phyloP scores from a whole-genome alignment of 2,329 filamentous ascomycete species.

The Fonsecaea nubica region DNA sequence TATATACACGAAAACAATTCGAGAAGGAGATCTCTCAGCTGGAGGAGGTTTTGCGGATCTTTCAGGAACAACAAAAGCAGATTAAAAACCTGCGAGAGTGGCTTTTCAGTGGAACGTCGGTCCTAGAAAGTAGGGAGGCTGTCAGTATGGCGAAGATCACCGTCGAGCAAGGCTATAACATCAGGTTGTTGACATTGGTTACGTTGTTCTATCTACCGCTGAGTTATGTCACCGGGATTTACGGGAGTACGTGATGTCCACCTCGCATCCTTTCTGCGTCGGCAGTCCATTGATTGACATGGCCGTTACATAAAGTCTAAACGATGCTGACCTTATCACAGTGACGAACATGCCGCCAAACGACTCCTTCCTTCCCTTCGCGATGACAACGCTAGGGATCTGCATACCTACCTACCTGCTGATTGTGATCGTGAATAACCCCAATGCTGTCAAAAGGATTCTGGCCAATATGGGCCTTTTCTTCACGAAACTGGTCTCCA shows the following conservation, averaged over 20 bases:
- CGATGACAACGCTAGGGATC: constrained; percentile 50
- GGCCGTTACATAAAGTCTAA: background rate
- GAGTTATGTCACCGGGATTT: constrained; percentile 43
- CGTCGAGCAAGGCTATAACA: constrained; percentile 61
- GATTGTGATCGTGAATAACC: constrained; percentile 51
- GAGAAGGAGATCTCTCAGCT: constrained; percentile 50
- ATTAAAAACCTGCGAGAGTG: constrained; percentile 60
- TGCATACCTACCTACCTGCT: constrained; percentile 56
- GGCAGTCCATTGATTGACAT: background rate
- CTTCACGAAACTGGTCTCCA: constrained; percentile 24
- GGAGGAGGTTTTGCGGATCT: constrained; percentile 66
- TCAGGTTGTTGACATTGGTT: constrained; percentile 49
- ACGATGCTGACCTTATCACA: constrained; percentile 13
- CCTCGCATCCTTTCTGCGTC: background rate
- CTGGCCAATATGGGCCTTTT: constrained; percentile 22
- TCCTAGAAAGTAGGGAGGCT: constrained; percentile 66
- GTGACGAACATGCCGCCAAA: constrained; percentile 50
- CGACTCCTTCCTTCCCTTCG: constrained; percentile 49
- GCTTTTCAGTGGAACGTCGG: constrained; percentile 66
- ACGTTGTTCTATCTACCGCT: constrained; percentile 52
- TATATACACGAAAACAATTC: constrained; percentile 38
- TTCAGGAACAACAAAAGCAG: constrained; percentile 61
- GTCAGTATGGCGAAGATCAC: constrained; percentile 62
- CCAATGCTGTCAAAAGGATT: constrained; percentile 20
- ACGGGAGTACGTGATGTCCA: constrained; percentile 27